Evolutionary conservation across 2,329 filamentous ascomycete species (phyloP).

Genomic region (Fusarium sp.): DNA sequence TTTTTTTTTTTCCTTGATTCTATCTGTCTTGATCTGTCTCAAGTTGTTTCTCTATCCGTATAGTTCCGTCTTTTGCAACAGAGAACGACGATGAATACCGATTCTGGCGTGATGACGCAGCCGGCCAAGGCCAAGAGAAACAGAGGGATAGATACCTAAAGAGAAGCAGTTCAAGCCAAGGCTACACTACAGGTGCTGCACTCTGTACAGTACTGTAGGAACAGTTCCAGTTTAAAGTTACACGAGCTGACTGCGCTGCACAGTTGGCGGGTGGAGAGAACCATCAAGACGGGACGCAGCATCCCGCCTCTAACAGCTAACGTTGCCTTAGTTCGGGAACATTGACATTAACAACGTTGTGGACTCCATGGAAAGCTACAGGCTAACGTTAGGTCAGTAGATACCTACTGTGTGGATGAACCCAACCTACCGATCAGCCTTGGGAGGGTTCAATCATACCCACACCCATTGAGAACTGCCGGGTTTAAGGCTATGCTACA

Average conservation of each 20-base stretch:
- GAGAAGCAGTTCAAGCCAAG: not conserved
- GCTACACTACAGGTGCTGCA: not conserved
- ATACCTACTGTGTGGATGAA: slow-evolving; percentile 12
- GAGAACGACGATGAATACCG: not conserved
- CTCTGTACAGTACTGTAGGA: not conserved
- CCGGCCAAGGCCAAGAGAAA: not conserved
- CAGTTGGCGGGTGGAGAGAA: slow-evolving; percentile 25
- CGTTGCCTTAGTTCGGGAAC: slow-evolving; percentile 8
- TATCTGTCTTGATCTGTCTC: slow-evolving; percentile 29
- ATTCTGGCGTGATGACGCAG: slow-evolving; percentile 4
- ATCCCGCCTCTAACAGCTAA: slow-evolving; percentile 27
- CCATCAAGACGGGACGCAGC: slow-evolving; percentile 30
- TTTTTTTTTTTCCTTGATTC: slow-evolving; percentile 24
- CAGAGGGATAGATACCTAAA: not conserved
- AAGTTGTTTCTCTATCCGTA: slow-evolving; percentile 18
- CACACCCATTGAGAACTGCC: slow-evolving; percentile 29
- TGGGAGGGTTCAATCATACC: slow-evolving; percentile 30
- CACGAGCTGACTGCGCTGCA: slow-evolving; percentile 17
- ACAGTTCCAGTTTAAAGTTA: not conserved
- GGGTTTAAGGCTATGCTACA: slow-evolving; percentile 6
- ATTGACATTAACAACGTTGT: not conserved
- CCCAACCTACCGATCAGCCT: slow-evolving; percentile 28
- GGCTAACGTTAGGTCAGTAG: not conserved
- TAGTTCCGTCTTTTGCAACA: slow-evolving; percentile 14
- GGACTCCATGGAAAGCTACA: not conserved